Conservation (phyloP, 345 rosid species). For the Syzygium grande region DNA sequence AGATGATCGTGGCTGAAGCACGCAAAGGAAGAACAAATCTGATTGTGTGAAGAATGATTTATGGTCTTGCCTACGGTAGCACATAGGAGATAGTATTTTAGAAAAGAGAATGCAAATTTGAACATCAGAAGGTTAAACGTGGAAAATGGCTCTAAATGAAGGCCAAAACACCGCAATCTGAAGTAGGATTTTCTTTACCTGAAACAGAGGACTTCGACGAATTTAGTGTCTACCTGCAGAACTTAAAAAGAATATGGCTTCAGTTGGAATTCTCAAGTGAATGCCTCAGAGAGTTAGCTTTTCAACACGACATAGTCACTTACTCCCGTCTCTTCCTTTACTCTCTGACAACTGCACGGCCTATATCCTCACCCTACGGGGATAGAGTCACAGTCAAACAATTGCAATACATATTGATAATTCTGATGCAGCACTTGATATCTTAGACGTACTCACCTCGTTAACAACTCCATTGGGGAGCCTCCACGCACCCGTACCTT, state of each 20-base stretch:
- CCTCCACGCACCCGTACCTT: conserved; percentile 52
- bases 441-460: conserved; percentile 30
- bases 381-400: not conserved
- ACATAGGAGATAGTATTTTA: not conserved
- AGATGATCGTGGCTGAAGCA: conserved; percentile 20
- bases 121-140: not conserved
- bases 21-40: conserved; percentile 28
- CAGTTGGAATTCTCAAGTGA: not conserved
- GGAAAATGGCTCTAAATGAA: not conserved
- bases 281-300: not conserved
- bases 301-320: conserved; percentile 2
- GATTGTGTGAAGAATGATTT: conserved; percentile 22
- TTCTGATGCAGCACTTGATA: not conserved
- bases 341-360: conserved; percentile 55
- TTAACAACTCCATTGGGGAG: conserved; percentile 65
- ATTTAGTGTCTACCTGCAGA: conserved; percentile 27
- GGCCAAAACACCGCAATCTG: not conserved
- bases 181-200: conserved; percentile 10
- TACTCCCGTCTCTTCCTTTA: conserved; percentile 84
- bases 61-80: conserved; percentile 22
- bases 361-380: conserved; percentile 68
- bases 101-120: not conserved
- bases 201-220: conserved; percentile 28
- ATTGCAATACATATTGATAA: not conserved
- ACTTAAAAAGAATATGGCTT: not conserved